Evolutionary conservation across 1,139 yeast species (phyloP).

Genomic region (Kluyveromyces sp.): DNA sequence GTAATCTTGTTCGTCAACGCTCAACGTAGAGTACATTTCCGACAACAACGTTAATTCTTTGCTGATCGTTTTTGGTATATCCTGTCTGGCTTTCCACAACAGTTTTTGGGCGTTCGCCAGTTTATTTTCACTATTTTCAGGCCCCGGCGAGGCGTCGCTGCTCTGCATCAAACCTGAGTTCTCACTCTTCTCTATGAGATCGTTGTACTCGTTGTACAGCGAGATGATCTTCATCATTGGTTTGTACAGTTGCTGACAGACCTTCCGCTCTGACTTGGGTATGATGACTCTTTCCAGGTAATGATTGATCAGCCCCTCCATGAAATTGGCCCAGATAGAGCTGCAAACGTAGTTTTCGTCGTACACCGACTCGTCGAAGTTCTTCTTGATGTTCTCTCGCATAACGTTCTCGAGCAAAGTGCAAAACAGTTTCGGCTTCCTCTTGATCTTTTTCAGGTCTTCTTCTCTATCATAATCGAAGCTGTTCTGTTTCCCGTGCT

Average conservation of each 20-base stretch:
- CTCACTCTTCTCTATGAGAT: constrained; percentile 32
- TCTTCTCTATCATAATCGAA: constrained; percentile 7
- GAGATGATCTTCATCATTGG: constrained; percentile 34
- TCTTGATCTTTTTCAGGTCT: constrained; percentile 7
- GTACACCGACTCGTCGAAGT: constrained; percentile 26
- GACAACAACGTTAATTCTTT: constrained; percentile 31
- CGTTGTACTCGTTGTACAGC: constrained; percentile 31
- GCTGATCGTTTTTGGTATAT: constrained; percentile 32
- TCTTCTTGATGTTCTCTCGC: constrained; percentile 30
- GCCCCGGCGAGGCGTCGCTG: not conserved
- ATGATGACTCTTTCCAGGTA: constrained; percentile 31
- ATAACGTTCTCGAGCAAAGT: constrained; percentile 30
- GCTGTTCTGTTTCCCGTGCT: constrained; percentile 18
- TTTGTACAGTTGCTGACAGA: constrained; percentile 32
- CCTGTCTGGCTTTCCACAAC: constrained; percentile 33
- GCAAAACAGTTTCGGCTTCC: constrained; percentile 10
- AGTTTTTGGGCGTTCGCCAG: constrained; percentile 30
- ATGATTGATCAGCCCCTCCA: constrained; percentile 34
- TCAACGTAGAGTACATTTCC: constrained; percentile 32
- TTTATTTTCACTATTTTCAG: constrained; percentile 21
- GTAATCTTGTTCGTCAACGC: constrained; percentile 33
- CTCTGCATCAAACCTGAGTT: constrained; percentile 28
- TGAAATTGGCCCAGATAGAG: constrained; percentile 34
- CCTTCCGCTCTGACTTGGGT: constrained; percentile 33
- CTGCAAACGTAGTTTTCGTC: constrained; percentile 33